These are phyloP conservation scores for Blastobotrys ciferrii DNA, from an alignment of 1,139 yeast species.

Conservation along the genomic window DNA sequence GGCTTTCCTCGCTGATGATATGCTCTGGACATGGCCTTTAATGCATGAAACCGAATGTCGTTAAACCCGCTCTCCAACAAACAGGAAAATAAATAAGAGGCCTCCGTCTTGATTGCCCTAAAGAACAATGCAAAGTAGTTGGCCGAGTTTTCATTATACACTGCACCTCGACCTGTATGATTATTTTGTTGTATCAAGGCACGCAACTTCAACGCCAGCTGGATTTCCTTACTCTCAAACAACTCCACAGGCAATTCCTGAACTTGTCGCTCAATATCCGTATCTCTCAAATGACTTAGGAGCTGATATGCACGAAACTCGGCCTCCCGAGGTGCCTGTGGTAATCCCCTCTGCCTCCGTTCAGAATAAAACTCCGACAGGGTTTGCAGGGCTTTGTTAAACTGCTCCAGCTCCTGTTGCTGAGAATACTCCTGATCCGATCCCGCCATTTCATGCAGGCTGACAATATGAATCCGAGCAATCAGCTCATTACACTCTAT, in stretches of 20 bases:
- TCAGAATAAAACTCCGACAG: constrained; percentile 84
- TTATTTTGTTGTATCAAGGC: constrained; percentile 64
- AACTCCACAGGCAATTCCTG: constrained; percentile 65
- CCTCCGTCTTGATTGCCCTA: constrained; percentile 44
- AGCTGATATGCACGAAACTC: constrained; percentile 90
- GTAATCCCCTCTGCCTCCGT: constrained; percentile 65
- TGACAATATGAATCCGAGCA: constrained; percentile 81
- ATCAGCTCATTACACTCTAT: constrained; percentile 89
- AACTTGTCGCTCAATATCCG: constrained; percentile 75
- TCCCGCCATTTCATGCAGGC: constrained; percentile 85
- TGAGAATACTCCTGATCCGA: constrained; percentile 72
- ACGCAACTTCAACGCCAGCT: constrained; percentile 68
- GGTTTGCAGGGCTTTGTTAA: constrained; percentile 88
- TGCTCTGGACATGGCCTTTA: constrained; percentile 65
- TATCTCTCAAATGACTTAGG: constrained; percentile 75
- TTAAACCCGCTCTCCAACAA: constrained; percentile 78
- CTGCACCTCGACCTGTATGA: constrained; percentile 50
- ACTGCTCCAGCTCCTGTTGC: constrained; percentile 94
- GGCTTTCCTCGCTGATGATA: constrained; percentile 73
- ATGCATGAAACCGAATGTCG: constrained; percentile 72
- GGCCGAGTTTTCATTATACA: constrained; percentile 57
- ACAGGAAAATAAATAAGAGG: constrained; percentile 73
- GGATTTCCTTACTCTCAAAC: constrained; percentile 56
- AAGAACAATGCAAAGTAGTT: constrained; percentile 69
- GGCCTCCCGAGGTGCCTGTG: constrained; percentile 73